Conservation (phyloP, 306 rosid genomes). For the Pyrus pyrifolia region DNA sequence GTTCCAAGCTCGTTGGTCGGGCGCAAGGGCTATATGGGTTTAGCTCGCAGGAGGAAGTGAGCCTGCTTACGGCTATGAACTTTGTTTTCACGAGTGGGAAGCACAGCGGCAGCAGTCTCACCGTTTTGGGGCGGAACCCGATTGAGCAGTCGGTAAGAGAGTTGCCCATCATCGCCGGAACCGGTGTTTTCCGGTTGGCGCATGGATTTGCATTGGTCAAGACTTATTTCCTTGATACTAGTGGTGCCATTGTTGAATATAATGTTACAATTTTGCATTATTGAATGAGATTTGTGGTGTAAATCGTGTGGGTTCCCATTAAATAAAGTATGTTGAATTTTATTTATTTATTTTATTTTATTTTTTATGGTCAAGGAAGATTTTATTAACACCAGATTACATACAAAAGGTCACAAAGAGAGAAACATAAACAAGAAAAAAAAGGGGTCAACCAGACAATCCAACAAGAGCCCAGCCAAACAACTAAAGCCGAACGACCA, state of each 20-base stretch:
- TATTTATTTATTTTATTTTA: too few species aligned
- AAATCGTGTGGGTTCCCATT: neutral
- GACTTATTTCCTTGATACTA: neutral
- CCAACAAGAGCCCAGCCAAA: too few species aligned
- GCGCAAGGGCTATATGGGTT: slow-evolving; percentile 15
- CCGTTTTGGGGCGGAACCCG: slow-evolving; percentile 6
- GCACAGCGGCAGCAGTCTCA: slow-evolving; percentile 3
- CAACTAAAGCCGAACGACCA: too few species aligned
- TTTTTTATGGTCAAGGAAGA: too few species aligned
- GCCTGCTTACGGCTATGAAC: neutral
- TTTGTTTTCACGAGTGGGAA: slow-evolving; percentile 2
- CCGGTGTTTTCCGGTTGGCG: slow-evolving; percentile 7
- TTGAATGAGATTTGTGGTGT: neutral
- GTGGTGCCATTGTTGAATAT: neutral
- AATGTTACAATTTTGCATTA: neutral
- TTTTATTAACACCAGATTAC: too few species aligned
- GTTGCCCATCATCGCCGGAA: slow-evolving; percentile 6
- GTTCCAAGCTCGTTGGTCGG: slow-evolving; percentile 3
- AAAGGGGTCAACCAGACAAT: too few species aligned
- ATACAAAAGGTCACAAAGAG: too few species aligned
- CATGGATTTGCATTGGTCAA: neutral
- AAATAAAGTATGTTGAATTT: too few species aligned
- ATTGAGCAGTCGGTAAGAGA: neutral
- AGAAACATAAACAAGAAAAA: too few species aligned
- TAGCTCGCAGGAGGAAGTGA: neutral